Percentiles rank a stretch among this genome's conserved stretches.
Evolutionary conservation across 768 basidiomycete genomes (phyloP).

Genomic region (Podaxis sp.): DNA sequence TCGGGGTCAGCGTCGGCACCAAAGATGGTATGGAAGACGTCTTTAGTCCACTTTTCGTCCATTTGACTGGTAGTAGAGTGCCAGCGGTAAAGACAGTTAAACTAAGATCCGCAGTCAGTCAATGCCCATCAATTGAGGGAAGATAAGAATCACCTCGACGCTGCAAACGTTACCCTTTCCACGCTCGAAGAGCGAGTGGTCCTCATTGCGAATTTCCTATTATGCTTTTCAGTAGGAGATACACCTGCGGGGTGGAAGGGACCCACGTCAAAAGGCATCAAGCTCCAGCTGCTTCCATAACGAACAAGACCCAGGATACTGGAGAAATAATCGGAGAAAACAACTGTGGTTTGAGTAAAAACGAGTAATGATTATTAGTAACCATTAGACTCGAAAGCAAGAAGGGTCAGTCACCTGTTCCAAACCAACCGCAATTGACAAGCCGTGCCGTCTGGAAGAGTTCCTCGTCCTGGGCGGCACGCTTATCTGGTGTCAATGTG

Average conservation of each 20-base stretch:
- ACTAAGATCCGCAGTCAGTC: conserved; percentile 39
- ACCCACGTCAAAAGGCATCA: conserved; percentile 70
- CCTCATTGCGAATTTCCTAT: conserved; percentile 63
- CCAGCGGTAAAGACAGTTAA: conserved; percentile 85
- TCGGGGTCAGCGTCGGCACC: conserved; percentile 47
- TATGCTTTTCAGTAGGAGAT: neutral
- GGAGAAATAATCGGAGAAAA: conserved; percentile 86
- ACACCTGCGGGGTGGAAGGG: neutral
- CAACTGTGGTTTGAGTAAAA: conserved; percentile 31
- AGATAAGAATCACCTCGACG: conserved; percentile 57
- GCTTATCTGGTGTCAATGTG: conserved; percentile 37
- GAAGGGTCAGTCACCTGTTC: conserved; percentile 35
- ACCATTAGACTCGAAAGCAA: neutral
- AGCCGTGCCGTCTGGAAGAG: conserved; percentile 83
- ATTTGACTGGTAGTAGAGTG: conserved; percentile 75
- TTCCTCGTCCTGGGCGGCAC: conserved; percentile 62
- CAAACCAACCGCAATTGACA: conserved; percentile 83
- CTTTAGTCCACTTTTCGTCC: conserved; percentile 70
- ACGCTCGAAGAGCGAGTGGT: conserved; percentile 71
- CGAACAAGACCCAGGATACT: conserved; percentile 78
- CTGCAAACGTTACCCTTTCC: conserved; percentile 82
- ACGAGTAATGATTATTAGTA: conserved; percentile 4
- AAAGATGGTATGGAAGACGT: conserved; percentile 53
- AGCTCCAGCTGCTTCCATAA: conserved; percentile 73
- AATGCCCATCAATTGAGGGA: neutral